A percentile compares a stretch with the other conserved stretches of the same genome.
These are phyloP conservation scores for Erythrophleum ivorense DNA, from an alignment of 331 rosid species.

Conservation along the genomic window DNA sequence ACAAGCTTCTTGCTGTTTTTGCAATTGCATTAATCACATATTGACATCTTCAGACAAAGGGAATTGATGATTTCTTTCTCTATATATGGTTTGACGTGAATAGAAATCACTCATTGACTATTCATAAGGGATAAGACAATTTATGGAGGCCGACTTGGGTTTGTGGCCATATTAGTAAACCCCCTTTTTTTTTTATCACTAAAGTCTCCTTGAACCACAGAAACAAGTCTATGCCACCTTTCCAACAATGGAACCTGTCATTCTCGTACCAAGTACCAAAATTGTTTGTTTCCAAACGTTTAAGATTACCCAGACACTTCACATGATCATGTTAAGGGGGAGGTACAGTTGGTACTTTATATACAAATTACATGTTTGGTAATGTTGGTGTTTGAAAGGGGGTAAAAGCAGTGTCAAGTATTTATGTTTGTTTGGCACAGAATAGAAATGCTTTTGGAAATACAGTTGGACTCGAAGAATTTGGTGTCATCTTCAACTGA, in stretches of 20 bases:
- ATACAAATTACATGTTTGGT: neutral
- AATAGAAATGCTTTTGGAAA: neutral
- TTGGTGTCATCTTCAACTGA: too few relatives aligned
- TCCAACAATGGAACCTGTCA: neutral
- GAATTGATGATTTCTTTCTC: neutral
- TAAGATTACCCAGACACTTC: neutral
- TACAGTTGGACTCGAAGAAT: neutral
- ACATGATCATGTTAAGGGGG: neutral
- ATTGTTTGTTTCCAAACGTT: neutral
- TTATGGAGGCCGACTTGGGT: neutral
- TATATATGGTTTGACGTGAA: too few relatives aligned
- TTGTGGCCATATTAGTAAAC: neutral
- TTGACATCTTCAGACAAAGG: constrained; percentile 1
- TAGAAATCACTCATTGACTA: neutral
- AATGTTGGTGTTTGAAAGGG: too few relatives aligned
- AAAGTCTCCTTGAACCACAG: neutral
- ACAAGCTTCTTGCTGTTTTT: neutral
- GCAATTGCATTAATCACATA: constrained; percentile 13
- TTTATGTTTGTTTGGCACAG: neutral
- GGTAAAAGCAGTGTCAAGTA: too few relatives aligned
- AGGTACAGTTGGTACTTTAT: neutral
- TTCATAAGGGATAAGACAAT: neutral
- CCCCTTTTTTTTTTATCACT: neutral
- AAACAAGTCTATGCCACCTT: neutral
- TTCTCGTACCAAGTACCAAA: neutral